Conservation (phyloP, 306 rosid genomes). For the Cicer bijugum region DNA sequence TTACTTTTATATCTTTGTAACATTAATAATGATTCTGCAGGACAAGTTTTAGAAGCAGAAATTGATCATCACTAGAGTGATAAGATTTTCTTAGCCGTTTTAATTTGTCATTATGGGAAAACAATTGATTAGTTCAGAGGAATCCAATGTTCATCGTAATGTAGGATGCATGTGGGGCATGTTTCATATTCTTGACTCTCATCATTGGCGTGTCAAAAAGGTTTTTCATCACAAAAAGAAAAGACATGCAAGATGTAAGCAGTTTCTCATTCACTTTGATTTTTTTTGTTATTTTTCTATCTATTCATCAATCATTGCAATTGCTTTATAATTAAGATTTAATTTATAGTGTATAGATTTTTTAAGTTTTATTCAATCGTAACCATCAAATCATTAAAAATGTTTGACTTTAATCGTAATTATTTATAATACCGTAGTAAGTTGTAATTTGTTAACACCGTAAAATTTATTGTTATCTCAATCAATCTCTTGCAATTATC, state of each 20-base stretch:
- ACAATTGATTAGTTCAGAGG: slow-evolving; percentile 52
- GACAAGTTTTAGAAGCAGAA: slow-evolving; percentile 49
- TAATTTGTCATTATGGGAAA: slow-evolving; percentile 56
- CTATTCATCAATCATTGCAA: slow-evolving; percentile 24
- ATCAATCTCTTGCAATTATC: no score
- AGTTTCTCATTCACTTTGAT: slow-evolving; percentile 25
- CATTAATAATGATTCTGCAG: slow-evolving; percentile 43
- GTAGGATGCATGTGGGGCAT: slow-evolving; percentile 80
- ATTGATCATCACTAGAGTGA: slow-evolving; percentile 44
- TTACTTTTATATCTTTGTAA: background rate
- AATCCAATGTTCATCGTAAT: slow-evolving; percentile 51
- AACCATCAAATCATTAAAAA: no score
- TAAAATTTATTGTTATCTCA: no score
- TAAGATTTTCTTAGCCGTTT: slow-evolving; percentile 24
- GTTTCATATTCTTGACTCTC: slow-evolving; percentile 63
- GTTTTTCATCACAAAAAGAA: slow-evolving; percentile 57
- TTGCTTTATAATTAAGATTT: slow-evolving; percentile 13
- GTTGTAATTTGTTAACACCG: no score
- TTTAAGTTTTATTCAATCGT: no score
- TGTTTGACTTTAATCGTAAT: no score
- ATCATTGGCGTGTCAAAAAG: slow-evolving; percentile 76
- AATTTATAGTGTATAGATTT: no score
- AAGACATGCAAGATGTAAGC: slow-evolving; percentile 57
- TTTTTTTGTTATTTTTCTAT: background rate
- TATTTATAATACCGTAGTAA: no score